Percentiles rank a stretch among this genome's conserved stretches.
Conservation (phyloP, 2,329 filamentous ascomycete species). For the Aspergillus uvarum region DNA sequence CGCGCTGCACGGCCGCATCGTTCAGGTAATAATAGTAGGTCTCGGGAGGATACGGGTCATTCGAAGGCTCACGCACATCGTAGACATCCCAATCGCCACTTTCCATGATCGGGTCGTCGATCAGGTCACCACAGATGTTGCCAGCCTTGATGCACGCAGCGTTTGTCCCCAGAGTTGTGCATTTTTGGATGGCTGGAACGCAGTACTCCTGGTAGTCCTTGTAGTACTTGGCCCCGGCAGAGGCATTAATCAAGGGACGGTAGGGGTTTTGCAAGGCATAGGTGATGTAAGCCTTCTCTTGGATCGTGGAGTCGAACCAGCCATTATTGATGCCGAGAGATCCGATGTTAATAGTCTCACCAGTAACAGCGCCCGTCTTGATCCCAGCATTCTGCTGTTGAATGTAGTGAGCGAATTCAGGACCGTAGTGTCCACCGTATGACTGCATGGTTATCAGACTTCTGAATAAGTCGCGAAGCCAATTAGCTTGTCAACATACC, state of each 20-base stretch:
- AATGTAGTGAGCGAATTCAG: slow-evolving; percentile 39
- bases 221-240: slow-evolving; percentile 32
- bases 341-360: slow-evolving; percentile 51
- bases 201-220: slow-evolving; percentile 38
- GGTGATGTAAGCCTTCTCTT: slow-evolving; percentile 47
- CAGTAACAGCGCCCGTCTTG: slow-evolving; percentile 39
- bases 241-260: slow-evolving; percentile 40
- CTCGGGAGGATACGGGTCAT: slow-evolving; percentile 41
- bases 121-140: slow-evolving; percentile 36
- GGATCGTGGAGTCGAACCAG: slow-evolving; percentile 51
- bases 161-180: slow-evolving; percentile 32
- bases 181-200: slow-evolving; percentile 41
- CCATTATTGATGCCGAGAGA: slow-evolving; percentile 59
- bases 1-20: slow-evolving; percentile 36
- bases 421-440: slow-evolving; percentile 40
- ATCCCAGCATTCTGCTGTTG: slow-evolving; percentile 38
- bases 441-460: slow-evolving; percentile 19
- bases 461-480: neutral
- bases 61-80: slow-evolving; percentile 44
- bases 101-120: slow-evolving; percentile 37
- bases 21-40: slow-evolving; percentile 47
- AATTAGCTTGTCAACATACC: slow-evolving; percentile 7
- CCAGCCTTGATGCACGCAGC: slow-evolving; percentile 35
- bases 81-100: slow-evolving; percentile 42
- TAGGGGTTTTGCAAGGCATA: slow-evolving; percentile 51